A percentile compares a stretch with the other conserved stretches of the same genome.
These are phyloP conservation scores for Fusarium palustre DNA, from an alignment of 2,329 filamentous ascomycete genomes.

Conservation along the genomic window DNA sequence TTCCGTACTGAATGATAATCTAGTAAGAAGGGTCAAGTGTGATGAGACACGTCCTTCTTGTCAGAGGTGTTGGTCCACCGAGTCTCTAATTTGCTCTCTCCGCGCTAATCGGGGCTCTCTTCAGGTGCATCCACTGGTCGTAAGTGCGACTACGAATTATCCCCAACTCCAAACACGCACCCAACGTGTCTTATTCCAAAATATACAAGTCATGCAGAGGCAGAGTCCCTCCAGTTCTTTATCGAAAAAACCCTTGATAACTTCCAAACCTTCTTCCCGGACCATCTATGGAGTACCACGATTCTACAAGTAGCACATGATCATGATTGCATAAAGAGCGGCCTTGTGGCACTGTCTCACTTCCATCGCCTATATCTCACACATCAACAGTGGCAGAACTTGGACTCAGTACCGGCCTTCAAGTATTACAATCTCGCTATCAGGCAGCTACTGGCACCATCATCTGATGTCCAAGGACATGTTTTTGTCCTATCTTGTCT, in stretches of 20 bases:
- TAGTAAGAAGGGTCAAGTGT: slow-evolving; percentile 31
- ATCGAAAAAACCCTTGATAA: slow-evolving; percentile 23
- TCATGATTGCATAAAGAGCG: slow-evolving; percentile 14
- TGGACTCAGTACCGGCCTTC: slow-evolving; percentile 4
- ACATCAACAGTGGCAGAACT: background rate
- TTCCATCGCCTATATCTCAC: slow-evolving; percentile 23
- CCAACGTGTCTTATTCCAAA: background rate
- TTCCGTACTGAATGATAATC: too few species aligned
- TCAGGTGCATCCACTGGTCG: slow-evolving; percentile 28
- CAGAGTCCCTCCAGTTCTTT: slow-evolving; percentile 26
- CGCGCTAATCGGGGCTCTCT: background rate
- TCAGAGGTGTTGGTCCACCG: slow-evolving; percentile 1
- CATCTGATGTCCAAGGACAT: background rate
- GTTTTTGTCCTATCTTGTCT: slow-evolving; percentile 26
- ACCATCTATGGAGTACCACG: slow-evolving; percentile 21
- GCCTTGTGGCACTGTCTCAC: slow-evolving; percentile 8
- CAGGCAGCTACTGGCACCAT: background rate
- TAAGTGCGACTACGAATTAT: slow-evolving; percentile 18
- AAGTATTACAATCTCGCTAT: slow-evolving; percentile 34
- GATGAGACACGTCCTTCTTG: slow-evolving; percentile 21
- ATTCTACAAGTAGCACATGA: slow-evolving; percentile 21
- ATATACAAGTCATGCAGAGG: slow-evolving; percentile 1
- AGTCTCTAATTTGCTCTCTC: too few species aligned
- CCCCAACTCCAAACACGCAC: background rate
- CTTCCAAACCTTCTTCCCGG: slow-evolving; percentile 32